These are phyloP conservation scores for Hordeum marinum DNA, from an alignment of 176 grass and related monocot species.

Conservation along the genomic window DNA sequence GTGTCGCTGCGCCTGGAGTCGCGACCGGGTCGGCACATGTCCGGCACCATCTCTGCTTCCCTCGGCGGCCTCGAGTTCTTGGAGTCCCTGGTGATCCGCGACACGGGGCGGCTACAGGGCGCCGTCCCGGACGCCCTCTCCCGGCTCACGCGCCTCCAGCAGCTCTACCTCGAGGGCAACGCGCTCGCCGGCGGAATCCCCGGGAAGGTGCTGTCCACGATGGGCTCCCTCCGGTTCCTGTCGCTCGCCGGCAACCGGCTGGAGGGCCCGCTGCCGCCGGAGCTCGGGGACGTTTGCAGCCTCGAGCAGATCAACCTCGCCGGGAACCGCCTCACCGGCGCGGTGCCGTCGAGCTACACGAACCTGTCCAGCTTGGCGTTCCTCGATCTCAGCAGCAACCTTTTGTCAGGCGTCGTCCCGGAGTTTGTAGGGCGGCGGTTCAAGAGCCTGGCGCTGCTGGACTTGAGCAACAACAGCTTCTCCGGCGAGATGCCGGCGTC, in stretches of 20 bases:
- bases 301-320: constrained; percentile 75
- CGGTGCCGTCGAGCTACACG: constrained; percentile 40
- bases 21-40: constrained; percentile 34
- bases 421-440: constrained; percentile 51
- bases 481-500: constrained; percentile 63
- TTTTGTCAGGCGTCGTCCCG: constrained; percentile 45
- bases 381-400: constrained; percentile 60
- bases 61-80: constrained; percentile 52
- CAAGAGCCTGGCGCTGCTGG: constrained; percentile 47
- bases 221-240: constrained; percentile 42
- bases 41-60: constrained; percentile 53
- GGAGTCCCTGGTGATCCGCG: constrained; percentile 51
- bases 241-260: constrained; percentile 62
- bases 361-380: constrained; percentile 44
- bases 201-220: constrained; percentile 15
- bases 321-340: constrained; percentile 45
- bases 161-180: constrained; percentile 77
- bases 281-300: constrained; percentile 34
- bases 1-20: constrained; percentile 49
- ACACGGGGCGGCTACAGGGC: constrained; percentile 46
- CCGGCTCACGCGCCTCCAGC: constrained; percentile 46
- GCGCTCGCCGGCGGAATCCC: constrained; percentile 49
- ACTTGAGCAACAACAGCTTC: constrained; percentile 77
- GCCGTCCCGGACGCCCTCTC: constrained; percentile 49
- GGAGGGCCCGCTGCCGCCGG: constrained; percentile 44